These are phyloP conservation scores for Leccinum disarticulatum DNA, from an alignment of 768 basidiomycete genomes.

Conservation along the genomic window DNA sequence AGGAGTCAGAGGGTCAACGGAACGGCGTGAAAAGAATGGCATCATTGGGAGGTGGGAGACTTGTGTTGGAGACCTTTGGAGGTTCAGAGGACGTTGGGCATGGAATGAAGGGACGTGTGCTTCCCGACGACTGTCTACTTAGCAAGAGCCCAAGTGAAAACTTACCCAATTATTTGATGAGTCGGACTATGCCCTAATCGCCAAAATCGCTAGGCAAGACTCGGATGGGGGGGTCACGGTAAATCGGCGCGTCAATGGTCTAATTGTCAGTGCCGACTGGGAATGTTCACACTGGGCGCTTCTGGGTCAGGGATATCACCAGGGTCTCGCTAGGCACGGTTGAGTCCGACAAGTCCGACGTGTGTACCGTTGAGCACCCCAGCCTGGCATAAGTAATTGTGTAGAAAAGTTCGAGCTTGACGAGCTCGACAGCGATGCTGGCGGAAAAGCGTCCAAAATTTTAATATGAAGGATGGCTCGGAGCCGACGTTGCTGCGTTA, in stretches of 20 bases:
- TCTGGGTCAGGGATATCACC: conserved; percentile 15
- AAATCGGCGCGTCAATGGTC: not conserved
- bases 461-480: not conserved
- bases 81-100: conserved; percentile 12
- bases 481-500: not conserved
- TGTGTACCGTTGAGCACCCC: too few relatives aligned
- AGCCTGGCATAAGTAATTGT: too few relatives aligned
- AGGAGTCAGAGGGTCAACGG: conserved; percentile 22
- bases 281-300: conserved; percentile 2
- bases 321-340: conserved; percentile 15
- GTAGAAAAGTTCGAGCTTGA: not conserved
- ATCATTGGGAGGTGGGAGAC: conserved; percentile 11
- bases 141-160: not conserved
- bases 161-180: conserved; percentile 23
- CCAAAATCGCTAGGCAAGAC: conserved; percentile 19
- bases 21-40: conserved; percentile 32
- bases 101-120: conserved; percentile 8
- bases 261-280: conserved; percentile 2
- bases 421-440: not conserved
- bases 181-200: conserved; percentile 11
- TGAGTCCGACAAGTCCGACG: not conserved
- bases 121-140: not conserved
- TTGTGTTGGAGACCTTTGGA: not conserved
- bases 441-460: not conserved
- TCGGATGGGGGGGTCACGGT: conserved; percentile 7